Conservation (phyloP, 192 early-diverging fungal genomes). For the Paraglomus occultum region DNA sequence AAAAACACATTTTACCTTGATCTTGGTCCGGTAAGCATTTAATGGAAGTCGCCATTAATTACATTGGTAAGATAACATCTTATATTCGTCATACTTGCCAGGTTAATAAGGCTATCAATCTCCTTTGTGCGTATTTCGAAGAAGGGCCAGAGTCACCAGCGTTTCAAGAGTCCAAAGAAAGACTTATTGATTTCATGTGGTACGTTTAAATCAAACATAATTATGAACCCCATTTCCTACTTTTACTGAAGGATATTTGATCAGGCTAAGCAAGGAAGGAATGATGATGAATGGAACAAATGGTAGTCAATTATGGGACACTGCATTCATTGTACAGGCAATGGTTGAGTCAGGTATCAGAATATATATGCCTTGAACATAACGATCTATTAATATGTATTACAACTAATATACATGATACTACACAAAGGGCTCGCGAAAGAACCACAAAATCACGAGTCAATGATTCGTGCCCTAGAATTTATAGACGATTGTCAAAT, state of each 20-base stretch:
- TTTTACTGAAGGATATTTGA: background rate
- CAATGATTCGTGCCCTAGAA: conserved; percentile 64
- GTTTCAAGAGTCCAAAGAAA: conserved; percentile 71
- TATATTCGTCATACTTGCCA: background rate
- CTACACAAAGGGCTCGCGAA: conserved; percentile 56
- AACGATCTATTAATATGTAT: too few relatives aligned
- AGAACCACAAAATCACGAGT: conserved; percentile 63
- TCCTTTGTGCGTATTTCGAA: conserved; percentile 81
- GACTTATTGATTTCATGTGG: conserved; percentile 89
- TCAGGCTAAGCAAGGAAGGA: conserved; percentile 74
- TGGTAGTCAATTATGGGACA: conserved; percentile 97
- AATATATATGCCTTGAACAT: conserved; percentile 1
- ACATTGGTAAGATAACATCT: background rate
- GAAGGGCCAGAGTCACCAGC: conserved; percentile 81
- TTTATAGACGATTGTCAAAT: conserved; percentile 92
- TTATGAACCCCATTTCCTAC: too few relatives aligned
- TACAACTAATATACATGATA: too few relatives aligned
- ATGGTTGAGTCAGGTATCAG: conserved; percentile 58
- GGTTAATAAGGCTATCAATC: conserved; percentile 86
- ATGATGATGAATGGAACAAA: conserved; percentile 97
- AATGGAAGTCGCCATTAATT: too few relatives aligned
- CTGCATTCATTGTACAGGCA: conserved; percentile 85
- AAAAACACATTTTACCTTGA: conserved; percentile 86
- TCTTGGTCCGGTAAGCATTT: conserved; percentile 76
- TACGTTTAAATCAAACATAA: conserved; percentile 10